A percentile compares a stretch with the other conserved stretches of the same genome.
phyloP scores from a whole-genome alignment of 148 eudicot genomes.

The Camellia japonica region DNA sequence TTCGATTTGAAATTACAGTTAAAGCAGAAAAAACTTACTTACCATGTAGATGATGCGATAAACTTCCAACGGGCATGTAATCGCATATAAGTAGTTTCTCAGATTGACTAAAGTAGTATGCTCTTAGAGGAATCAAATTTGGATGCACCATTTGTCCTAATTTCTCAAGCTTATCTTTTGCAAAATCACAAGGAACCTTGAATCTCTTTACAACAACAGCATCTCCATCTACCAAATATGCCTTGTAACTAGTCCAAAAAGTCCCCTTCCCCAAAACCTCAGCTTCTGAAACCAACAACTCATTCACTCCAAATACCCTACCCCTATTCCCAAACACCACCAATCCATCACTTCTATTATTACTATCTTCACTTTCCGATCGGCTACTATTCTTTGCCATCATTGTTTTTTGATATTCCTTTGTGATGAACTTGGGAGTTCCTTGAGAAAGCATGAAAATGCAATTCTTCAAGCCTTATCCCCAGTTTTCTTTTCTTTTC shows the following conservation, averaged over 20 bases:
- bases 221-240: neutral
- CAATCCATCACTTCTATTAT: neutral
- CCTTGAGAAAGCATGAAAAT: no score
- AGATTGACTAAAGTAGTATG: neutral
- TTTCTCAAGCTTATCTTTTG: neutral
- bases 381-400: neutral
- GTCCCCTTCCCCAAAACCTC: neutral
- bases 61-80: constrained; percentile 2
- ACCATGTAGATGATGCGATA: neutral
- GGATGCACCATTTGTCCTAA: neutral
- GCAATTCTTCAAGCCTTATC: no score
- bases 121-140: constrained; percentile 4
- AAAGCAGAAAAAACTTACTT: neutral
- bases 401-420: no score
- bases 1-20: neutral
- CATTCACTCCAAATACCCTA: neutral
- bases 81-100: neutral
- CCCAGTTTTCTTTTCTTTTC: no score
- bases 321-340: constrained; percentile 20
- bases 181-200: neutral
- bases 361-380: neutral
- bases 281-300: constrained; percentile 1
- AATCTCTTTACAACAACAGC: neutral
- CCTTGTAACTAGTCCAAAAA: neutral
- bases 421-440: no score